Base-by-base conservation (phyloP, 768 basidiomycete species). In the Trametes elegans region DNA sequence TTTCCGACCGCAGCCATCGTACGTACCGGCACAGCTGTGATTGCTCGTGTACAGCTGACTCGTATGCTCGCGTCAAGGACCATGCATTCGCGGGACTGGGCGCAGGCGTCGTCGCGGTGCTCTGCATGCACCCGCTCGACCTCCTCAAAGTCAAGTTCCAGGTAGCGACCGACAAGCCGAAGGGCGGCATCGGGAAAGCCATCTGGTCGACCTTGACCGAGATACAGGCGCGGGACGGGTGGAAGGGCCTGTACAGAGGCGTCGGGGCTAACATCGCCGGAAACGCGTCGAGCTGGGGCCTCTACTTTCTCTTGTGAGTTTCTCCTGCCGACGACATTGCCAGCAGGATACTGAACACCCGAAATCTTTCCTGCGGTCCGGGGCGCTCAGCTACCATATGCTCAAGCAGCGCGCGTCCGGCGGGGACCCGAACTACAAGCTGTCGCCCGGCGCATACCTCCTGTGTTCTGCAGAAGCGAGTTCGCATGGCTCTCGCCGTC, bases 51-150 rank as follows among this genome's bases (percentile, higher is more conserved):
- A 7, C 10, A 3, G 42, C 45, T 58, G 39, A 56, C 57, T 23
- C 45, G n/a, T 13, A 14, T 40, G 36, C 47, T 27, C 18, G 19
- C 32, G 13, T 62, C 24, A 47, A 96, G 92, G 97, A 98, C 71
- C 94, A 98, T 85, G 94, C 96, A 28, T 84, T 85, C 49, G 92
- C 93, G 39, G 97, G 97, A 52, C 81, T 98, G 47, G 88, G 90
- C 46, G 95, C 97, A 34, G 97, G 97, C 53, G 84, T 92, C 62
- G 86, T 88, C 64, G 90, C 93, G 31, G 93, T 94, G 43, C 77
- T 98, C 27, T 91, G 91, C 71, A 95, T 98, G 92, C 94, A 98
- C 69, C 97, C 97, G 7, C 79, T 99, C 29, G 97, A 99, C 72
- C 80, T 98, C 10, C 79, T 99, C 71, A 98, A 98, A 74, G 80